A percentile compares a stretch with the other conserved stretches of the same genome.
These are phyloP conservation scores for Plasmodium chabaudi DNA, from an alignment of 169 alveolate genomes.

Conservation along the genomic window DNA sequence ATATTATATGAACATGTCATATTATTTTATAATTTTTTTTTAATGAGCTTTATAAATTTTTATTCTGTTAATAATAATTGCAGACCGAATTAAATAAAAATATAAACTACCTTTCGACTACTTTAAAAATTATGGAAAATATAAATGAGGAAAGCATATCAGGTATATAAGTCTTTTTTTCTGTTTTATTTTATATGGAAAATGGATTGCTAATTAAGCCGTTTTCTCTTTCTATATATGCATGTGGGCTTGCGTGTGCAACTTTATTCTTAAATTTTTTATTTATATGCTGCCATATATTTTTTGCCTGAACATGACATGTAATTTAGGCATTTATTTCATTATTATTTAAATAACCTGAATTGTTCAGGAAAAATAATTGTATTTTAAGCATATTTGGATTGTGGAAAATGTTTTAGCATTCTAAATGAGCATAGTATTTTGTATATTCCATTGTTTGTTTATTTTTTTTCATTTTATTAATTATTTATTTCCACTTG, in stretches of 20 bases:
- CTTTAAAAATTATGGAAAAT: conserved; percentile 7
- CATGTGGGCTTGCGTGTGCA: neutral
- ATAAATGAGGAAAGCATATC: neutral
- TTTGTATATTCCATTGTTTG: neutral
- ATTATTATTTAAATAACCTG: no score
- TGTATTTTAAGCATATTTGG: no score
- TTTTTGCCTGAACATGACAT: neutral
- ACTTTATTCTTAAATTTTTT: neutral
- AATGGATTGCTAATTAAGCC: no score
- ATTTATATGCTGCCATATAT: neutral
- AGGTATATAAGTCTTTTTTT: neutral
- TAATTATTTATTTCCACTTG: neutral
- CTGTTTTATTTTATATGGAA: neutral
- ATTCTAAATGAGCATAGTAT: no score
- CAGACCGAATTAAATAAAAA: neutral
- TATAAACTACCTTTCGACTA: neutral
- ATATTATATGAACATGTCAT: neutral
- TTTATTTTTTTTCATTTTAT: neutral
- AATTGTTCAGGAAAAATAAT: no score
- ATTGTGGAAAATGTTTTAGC: no score
- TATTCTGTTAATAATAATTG: neutral
- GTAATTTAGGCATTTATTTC: no score
- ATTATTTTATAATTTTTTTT: neutral
- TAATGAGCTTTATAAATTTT: neutral
- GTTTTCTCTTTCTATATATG: neutral